phyloP scores from a whole-genome alignment of 176 grass and related monocot species.

The Elaeis guineensis region DNA sequence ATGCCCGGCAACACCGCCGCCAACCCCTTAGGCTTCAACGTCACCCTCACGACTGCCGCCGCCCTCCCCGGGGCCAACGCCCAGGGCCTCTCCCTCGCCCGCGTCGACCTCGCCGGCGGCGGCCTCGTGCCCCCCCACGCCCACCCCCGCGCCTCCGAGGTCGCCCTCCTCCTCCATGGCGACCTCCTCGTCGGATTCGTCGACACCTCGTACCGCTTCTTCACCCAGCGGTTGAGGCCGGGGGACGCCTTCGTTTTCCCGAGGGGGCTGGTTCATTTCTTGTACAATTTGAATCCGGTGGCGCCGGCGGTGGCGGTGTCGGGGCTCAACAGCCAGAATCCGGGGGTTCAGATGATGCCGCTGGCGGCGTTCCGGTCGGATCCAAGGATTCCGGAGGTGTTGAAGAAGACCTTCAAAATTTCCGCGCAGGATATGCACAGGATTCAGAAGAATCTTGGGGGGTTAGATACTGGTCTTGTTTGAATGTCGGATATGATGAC shows the following conservation, averaged over 20 bases:
- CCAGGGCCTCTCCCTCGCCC: slow-evolving; percentile 48
- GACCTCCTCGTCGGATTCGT: slow-evolving; percentile 45
- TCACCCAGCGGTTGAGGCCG: slow-evolving; percentile 51
- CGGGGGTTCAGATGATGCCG: slow-evolving; percentile 43
- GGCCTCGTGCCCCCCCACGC: slow-evolving; percentile 48
- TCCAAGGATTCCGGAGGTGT: slow-evolving; percentile 32
- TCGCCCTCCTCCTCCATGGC: slow-evolving; percentile 34
- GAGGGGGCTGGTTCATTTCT: slow-evolving; percentile 40
- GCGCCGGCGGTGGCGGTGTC: slow-evolving; percentile 41
- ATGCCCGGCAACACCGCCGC: slow-evolving; percentile 6
- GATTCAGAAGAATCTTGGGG: slow-evolving; percentile 40
- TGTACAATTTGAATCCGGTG: slow-evolving; percentile 30
- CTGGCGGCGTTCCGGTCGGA: slow-evolving; percentile 41
- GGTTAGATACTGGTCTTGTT: not conserved
- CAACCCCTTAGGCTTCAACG: slow-evolving; percentile 36
- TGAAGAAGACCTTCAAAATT: slow-evolving; percentile 48
- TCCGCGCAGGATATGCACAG: slow-evolving; percentile 37
- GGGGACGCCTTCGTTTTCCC: slow-evolving; percentile 63
- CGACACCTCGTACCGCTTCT: slow-evolving; percentile 55
- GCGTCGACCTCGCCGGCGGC: slow-evolving; percentile 33
- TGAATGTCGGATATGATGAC: no score
- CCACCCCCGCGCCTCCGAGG: slow-evolving; percentile 59
- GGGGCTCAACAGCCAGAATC: slow-evolving; percentile 56
- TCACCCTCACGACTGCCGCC: slow-evolving; percentile 30
- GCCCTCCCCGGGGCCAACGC: slow-evolving; percentile 44